Conservation (phyloP, 257 asterid genomes). For the Fraxinus excelsior region DNA sequence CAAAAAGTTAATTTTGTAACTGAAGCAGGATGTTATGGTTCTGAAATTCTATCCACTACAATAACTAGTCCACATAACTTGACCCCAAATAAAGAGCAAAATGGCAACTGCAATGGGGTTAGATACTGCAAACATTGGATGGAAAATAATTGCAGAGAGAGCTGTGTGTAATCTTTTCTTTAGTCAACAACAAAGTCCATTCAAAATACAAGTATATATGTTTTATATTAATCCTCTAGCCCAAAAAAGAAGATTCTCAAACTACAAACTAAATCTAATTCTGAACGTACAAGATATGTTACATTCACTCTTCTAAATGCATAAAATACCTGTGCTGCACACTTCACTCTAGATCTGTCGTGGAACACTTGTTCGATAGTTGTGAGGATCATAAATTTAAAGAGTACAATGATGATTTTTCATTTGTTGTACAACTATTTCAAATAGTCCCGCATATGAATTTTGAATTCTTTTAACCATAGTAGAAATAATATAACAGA, state of each 20-base stretch:
- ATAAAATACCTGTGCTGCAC: background rate
- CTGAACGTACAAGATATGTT: background rate
- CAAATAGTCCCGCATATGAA: background rate
- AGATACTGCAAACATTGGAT: background rate
- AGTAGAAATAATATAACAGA: background rate
- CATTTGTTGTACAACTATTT: background rate
- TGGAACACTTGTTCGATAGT: background rate
- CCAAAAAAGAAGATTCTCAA: background rate
- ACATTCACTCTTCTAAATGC: background rate
- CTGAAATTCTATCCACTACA: background rate
- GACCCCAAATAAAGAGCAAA: background rate
- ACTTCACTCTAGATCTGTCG: background rate
- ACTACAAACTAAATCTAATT: slow-evolving; percentile 16
- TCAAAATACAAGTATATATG: background rate
- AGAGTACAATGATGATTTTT: background rate
- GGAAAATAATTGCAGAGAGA: slow-evolving; percentile 9
- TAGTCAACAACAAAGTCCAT: background rate
- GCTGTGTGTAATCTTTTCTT: background rate
- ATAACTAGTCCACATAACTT: background rate
- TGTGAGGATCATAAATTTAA: background rate
- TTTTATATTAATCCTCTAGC: background rate
- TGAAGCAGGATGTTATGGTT: background rate
- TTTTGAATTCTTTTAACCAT: background rate
- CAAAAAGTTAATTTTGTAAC: background rate
- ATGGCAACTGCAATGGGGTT: background rate